These are phyloP conservation scores for Aspergillus ruber DNA, from an alignment of 2,329 filamentous ascomycete species.

Conservation along the genomic window DNA sequence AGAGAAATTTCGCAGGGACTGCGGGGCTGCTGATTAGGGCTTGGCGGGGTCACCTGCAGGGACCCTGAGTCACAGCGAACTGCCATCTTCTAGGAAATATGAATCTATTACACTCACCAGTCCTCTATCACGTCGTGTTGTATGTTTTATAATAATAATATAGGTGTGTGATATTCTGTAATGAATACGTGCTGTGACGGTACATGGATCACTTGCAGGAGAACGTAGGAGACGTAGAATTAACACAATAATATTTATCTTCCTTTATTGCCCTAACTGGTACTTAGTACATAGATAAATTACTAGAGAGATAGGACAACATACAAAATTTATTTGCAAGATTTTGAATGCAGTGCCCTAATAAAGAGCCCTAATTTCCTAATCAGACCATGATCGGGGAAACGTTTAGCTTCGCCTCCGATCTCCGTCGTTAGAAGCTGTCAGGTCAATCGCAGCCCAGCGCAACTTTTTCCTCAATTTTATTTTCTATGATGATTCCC, in stretches of 20 bases:
- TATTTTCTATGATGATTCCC: background rate
- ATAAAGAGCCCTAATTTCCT: conserved; percentile 18
- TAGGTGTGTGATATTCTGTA: no score
- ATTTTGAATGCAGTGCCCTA: conserved; percentile 10
- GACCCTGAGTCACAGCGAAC: background rate
- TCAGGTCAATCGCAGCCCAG: conserved; percentile 1
- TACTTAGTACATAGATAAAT: no score
- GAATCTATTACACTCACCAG: no score
- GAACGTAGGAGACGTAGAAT: no score
- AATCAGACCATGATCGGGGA: conserved; percentile 9
- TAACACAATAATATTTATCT: no score
- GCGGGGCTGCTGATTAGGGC: conserved; percentile 28
- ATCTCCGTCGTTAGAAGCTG: conserved; percentile 4
- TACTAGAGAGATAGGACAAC: no score
- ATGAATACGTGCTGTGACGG: no score
- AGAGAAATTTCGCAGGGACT: conserved; percentile 21
- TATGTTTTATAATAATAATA: no score
- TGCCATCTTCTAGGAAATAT: background rate
- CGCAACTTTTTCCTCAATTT: background rate
- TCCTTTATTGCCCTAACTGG: no score
- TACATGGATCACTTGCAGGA: no score
- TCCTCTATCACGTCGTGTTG: no score
- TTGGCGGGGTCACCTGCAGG: conserved; percentile 22
- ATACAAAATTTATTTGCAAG: no score
- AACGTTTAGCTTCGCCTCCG: conserved; percentile 5